These are phyloP conservation scores for Leavenworthia alabamica DNA, from an alignment of 345 rosid species.

Conservation along the genomic window DNA sequence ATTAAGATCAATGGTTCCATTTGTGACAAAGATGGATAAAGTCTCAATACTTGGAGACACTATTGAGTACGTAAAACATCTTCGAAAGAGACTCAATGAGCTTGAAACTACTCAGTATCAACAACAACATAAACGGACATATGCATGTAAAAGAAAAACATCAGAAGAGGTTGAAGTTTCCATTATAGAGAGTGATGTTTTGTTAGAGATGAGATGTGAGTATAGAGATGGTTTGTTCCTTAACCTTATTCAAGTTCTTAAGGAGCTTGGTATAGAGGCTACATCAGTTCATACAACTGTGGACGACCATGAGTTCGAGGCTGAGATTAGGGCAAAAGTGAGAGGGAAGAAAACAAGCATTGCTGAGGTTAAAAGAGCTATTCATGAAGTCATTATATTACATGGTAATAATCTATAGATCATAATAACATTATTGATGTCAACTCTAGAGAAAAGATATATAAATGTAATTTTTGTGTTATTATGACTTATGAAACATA, in stretches of 20 bases:
- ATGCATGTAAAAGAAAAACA: constrained; percentile 36
- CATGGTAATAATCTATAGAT: constrained; percentile 1
- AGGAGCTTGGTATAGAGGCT: constrained; percentile 66
- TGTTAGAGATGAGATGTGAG: constrained; percentile 74
- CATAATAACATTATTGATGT: constrained; percentile 7
- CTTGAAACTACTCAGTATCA: constrained; percentile 38
- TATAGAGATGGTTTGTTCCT: constrained; percentile 77
- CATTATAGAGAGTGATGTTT: constrained; percentile 76
- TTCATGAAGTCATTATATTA: constrained; percentile 49
- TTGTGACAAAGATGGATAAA: constrained; percentile 97
- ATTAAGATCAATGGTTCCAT: constrained; percentile 79
- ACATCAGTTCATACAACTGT: constrained; percentile 61
- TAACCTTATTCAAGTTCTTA: constrained; percentile 63
- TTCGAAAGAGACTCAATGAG: constrained; percentile 75
- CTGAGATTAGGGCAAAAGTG: constrained; percentile 91
- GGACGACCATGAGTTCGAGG: constrained; percentile 43
- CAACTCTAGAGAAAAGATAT: constrained; percentile 8
- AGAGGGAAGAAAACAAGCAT: constrained; percentile 72
- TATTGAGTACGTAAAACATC: constrained; percentile 86
- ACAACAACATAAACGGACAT: constrained; percentile 30
- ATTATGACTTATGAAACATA: too few relatives aligned
- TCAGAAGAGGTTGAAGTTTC: constrained; percentile 67
- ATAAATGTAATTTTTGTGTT: too few relatives aligned
- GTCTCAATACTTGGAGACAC: constrained; percentile 94
- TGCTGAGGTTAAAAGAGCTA: constrained; percentile 81